Evolutionary conservation across 2,329 filamentous ascomycete species (phyloP).

Genomic region (Ophiocordyceps robertsii): DNA sequence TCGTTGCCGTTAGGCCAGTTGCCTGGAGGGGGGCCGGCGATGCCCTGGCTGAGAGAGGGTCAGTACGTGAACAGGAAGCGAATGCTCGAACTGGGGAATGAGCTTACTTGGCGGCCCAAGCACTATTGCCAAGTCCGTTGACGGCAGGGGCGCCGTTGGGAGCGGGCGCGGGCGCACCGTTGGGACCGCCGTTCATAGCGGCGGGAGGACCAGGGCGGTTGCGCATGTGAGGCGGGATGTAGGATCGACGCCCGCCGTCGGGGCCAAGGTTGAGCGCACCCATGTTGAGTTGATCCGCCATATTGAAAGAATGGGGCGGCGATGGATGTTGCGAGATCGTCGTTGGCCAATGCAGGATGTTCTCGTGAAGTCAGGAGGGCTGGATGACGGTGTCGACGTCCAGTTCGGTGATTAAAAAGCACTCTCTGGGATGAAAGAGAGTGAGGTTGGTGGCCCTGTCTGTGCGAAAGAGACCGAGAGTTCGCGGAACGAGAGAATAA

Average conservation of each 20-base stretch:
- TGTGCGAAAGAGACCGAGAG: constrained; percentile 15
- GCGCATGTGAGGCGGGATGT: constrained; percentile 79
- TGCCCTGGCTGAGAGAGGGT: constrained; percentile 9
- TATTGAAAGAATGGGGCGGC: constrained; percentile 28
- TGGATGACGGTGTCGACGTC: background rate
- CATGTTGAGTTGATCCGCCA: constrained; percentile 81
- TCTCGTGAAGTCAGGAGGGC: background rate
- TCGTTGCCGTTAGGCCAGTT: constrained; percentile 17
- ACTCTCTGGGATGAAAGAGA: constrained; percentile 16
- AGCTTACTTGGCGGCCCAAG: constrained; percentile 36
- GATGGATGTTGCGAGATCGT: constrained; percentile 8
- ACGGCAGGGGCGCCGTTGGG: constrained; percentile 16
- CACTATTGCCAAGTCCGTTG: constrained; percentile 30
- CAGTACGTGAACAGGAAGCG: background rate
- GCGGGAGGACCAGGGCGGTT: constrained; percentile 20
- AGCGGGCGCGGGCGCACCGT: constrained; percentile 2
- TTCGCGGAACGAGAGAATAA: constrained; percentile 16
- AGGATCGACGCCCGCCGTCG: constrained; percentile 43
- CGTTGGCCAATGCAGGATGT: background rate
- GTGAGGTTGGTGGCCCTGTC: constrained; percentile 13
- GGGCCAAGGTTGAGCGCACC: constrained; percentile 53
- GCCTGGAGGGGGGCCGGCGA: constrained; percentile 16
- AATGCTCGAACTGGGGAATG: background rate
- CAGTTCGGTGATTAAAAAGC: background rate
- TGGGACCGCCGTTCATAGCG: constrained; percentile 5